Evolutionary conservation across 2,329 filamentous ascomycete species (phyloP), one percentile per base, ranked within the genome.

Genomic region (Triangularia verruculosa): DNA sequence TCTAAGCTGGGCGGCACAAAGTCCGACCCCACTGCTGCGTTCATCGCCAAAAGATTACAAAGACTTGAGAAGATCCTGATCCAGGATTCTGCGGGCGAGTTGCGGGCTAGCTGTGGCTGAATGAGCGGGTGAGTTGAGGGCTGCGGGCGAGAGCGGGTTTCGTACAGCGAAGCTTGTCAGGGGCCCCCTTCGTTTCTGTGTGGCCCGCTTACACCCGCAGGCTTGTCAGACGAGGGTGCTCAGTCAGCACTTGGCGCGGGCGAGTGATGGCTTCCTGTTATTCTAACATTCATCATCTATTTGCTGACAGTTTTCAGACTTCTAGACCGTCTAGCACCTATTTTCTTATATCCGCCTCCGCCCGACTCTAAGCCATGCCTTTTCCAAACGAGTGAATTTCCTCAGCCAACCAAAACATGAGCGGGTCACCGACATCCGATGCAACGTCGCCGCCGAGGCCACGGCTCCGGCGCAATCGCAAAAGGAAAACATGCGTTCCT

Each of bases 401-500:
- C 32, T 12, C 8, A 34, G 30, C 30, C 30, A 34, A 39, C 27
- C 27, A 9, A 9, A 5, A 17, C 8, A 47, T 47, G 39, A 47
- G 39, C 39, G n/a, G 39, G 17, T 20, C 39, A 20, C 39, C 39
- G 9, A 20, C 39, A 9, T 47, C 39, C 8, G 39, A 47, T 54
- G 20, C 51, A 20, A 54, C 54, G 20, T 25, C 56, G 59, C 65
- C 7, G 28, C 59, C 43, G 70, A 71, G 64, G 69, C 39, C 39
- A 20, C 73, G 32, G 17, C 17, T 58, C 20, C 56, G 32, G 11
- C 56, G 56, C 11, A 32, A 58, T 27, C 56, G 56, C 1, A 74
- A 73, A 62, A 75, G 56, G 11, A 74, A 74, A 62, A 75, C 77
- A 1, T 78, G 77, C 55, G 66, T 72, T 0, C 68, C 71, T 24